Evolutionary conservation across 305 asterid genomes (phyloP), one percentile per base, ranked within the genome.

Genomic region (Rubia peregrina): DNA sequence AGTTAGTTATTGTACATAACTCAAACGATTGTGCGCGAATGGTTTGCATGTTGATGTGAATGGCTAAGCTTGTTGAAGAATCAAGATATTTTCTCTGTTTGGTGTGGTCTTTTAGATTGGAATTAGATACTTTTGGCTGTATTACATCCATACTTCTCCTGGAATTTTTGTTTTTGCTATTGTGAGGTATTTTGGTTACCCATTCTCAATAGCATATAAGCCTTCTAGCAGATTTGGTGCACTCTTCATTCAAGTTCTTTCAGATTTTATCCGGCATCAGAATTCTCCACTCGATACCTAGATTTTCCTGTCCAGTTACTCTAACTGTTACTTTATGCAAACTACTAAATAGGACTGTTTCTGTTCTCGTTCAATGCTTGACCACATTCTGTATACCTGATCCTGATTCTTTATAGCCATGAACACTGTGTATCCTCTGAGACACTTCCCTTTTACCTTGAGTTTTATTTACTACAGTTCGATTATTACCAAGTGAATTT

Each of bases 401-500:
- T 16, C 16, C 21, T 49, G 14, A 19, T 48, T 24, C 73, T n/a
- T 21, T 69, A 53, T 57, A 71, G 53, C 70, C 61, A 30, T 68
- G 56, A 76, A 33, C 62, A 24, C 0, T 55, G 56, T 61, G 40
- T 63, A 61, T 19, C 71, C 70, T 30, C 64, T 9, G 1, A 24
- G 48, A 48, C 41, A 61, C 69, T 55, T 68, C 66, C 36, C 60
- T 40, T 36, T n/a, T 49, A 49, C 73, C 61, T 38, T 57, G 9
- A 62, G 2, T 63, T 6, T 36, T 56, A 30, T 5, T 24, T 24
- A 24, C 63, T 51, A n/a, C 48, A 41, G 33, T 60, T 53, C 59
- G 21, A 41, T 59, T 67, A 42, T 64, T 75, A 46, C 77, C 70
- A 9, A 19, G 46, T 71, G 76, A 79, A 71, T 77, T 77, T 69